phyloP scores from a whole-genome alignment of 2,329 filamentous ascomycete species.

The Venturia asperata region DNA sequence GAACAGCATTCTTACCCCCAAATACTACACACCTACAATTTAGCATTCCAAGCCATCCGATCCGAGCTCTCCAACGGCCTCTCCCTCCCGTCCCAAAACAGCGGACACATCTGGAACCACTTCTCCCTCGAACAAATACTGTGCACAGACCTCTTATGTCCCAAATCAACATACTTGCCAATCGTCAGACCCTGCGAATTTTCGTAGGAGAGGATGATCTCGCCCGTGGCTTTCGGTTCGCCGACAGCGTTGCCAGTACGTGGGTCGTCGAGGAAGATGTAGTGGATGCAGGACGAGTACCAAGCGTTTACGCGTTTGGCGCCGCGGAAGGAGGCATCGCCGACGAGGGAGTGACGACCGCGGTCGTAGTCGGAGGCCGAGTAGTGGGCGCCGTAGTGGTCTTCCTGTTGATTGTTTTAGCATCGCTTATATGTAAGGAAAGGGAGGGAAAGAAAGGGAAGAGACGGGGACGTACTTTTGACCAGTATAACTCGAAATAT shows the following conservation, averaged over 20 bases:
- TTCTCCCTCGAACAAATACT: constrained; percentile 34
- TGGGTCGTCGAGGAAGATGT: constrained; percentile 53
- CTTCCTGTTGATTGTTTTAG: constrained; percentile 36
- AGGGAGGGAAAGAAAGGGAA: background rate
- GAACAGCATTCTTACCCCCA: too few relatives aligned
- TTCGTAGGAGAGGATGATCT: constrained; percentile 65
- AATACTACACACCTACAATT: background rate
- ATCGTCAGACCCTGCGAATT: constrained; percentile 65
- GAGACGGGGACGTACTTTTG: constrained; percentile 35
- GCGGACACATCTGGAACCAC: constrained; percentile 40
- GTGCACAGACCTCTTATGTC: constrained; percentile 51
- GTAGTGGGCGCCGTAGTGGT: constrained; percentile 54
- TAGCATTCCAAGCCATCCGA: constrained; percentile 17
- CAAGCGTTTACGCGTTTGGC: constrained; percentile 51
- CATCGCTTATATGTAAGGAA: background rate
- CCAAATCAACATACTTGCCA: constrained; percentile 65
- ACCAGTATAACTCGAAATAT: constrained; percentile 79
- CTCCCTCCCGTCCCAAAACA: constrained; percentile 41
- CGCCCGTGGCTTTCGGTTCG: constrained; percentile 66
- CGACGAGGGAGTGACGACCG: constrained; percentile 54
- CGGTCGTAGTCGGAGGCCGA: constrained; percentile 50
- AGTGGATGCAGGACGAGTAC: constrained; percentile 53
- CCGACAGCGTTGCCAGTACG: constrained; percentile 51
- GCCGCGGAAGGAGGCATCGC: constrained; percentile 49
- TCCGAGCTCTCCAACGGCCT: constrained; percentile 14